Base-by-base conservation (phyloP, 139 green algal species). In the Choricystis sp. region DNA sequence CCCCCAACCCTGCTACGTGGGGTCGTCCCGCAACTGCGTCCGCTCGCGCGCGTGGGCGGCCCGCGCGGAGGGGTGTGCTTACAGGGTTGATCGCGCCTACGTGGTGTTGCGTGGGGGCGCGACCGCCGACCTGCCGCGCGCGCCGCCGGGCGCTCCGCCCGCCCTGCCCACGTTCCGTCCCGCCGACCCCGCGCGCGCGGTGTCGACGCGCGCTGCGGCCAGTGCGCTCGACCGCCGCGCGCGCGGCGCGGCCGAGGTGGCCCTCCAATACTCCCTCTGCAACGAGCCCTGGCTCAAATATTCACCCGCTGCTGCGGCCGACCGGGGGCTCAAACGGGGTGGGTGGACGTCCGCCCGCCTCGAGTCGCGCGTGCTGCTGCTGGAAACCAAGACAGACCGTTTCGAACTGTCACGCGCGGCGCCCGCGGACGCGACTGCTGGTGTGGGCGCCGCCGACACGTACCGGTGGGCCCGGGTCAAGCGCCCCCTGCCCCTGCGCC, bases 271-370 rank as follows among this genome's bases (percentile, higher is more conserved):
- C 82, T 97, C 95, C 79, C 75, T 99, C 66, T 89, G 76, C 66
- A 95, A 95, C 66, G 89, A 96, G 80, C 85, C 87, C 0, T 96
- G 89, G 83, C 76, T 91, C 57, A 98, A 98, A 83, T 98, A 98
- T 86, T 88, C 68, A 69, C 76, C 91, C 62, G 68, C 61, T 0
- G 77, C 75, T 5, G 79, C 98, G 23, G 87, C 85, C 0, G 92
- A 99, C 74, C 72, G 79, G 22, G 92, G 92, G 2, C 82, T 98
- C 22, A 89, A 91, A 69, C 81, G 73, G 48, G 74, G 67, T 23
- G 82, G 89, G 67, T 95, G 86, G 84, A 96, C 90, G 22, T 90
- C 77, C n/a, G 79, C 87, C 2, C 78, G 88, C 23, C 72, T 99
- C 57, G 75, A 80, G 19, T 64, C 70, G 30, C 75, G 94, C 48